phyloP scores from a whole-genome alignment of 2,329 filamentous ascomycete species.

The Aureobasidium uvarum region DNA sequence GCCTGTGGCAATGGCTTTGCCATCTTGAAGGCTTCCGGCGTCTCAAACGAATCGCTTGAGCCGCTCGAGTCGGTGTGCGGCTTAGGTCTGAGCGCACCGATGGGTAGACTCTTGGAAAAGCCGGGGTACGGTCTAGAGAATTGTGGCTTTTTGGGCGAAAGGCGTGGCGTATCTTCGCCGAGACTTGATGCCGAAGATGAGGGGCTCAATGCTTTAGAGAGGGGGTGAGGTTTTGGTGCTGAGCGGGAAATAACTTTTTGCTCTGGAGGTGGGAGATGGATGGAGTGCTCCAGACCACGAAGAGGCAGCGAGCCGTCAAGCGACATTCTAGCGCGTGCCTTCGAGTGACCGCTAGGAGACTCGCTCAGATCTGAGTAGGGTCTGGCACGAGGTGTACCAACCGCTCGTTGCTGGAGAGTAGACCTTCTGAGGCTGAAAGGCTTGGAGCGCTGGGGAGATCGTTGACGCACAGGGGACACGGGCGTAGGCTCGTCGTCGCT shows the following conservation, averaged over 20 bases:
- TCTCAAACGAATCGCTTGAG: constrained; percentile 61
- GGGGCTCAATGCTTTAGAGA: constrained; percentile 82
- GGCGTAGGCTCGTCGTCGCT: constrained; percentile 23
- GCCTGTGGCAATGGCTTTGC: constrained; percentile 75
- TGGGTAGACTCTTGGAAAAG: constrained; percentile 74
- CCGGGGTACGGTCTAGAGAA: constrained; percentile 53
- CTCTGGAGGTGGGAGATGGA: constrained; percentile 38
- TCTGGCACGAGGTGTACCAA: constrained; percentile 44
- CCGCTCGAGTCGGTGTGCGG: constrained; percentile 43
- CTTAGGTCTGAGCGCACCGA: constrained; percentile 58
- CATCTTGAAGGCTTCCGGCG: constrained; percentile 72
- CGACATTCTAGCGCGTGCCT: constrained; percentile 64
- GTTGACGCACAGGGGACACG: constrained; percentile 29
- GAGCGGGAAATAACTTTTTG: constrained; percentile 38
- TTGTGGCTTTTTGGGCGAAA: constrained; percentile 40
- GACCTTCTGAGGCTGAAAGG: constrained; percentile 65
- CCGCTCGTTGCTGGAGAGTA: constrained; percentile 79
- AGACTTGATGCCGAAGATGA: constrained; percentile 81
- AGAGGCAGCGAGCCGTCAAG: constrained; percentile 74
- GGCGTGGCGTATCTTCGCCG: constrained; percentile 57
- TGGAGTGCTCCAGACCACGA: constrained; percentile 60
- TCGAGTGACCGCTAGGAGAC: constrained; percentile 27
- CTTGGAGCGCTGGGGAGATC: constrained; percentile 37
- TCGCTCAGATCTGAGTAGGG: constrained; percentile 39
- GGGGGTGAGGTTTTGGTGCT: constrained; percentile 64